Evolutionary conservation across 768 basidiomycete species (phyloP).

Genomic region (Boletus fagicola): DNA sequence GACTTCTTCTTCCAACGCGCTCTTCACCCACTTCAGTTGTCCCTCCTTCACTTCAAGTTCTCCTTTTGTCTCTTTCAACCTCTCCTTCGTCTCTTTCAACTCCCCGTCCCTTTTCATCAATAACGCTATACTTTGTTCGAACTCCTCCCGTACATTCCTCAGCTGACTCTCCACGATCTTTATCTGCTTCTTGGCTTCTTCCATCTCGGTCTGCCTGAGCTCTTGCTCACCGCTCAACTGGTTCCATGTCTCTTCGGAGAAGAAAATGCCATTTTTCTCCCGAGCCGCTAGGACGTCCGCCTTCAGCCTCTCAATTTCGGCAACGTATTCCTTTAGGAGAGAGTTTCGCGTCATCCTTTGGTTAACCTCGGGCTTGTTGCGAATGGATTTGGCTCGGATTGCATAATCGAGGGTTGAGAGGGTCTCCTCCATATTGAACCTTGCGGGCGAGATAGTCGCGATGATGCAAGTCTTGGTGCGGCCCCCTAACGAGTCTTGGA

Average conservation of each 20-base stretch:
- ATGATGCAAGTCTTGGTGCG: slow-evolving; percentile 97
- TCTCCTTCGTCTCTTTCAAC: slow-evolving; percentile 58
- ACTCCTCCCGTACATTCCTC: slow-evolving; percentile 79
- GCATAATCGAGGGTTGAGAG: slow-evolving; percentile 97
- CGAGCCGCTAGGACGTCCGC: slow-evolving; percentile 86
- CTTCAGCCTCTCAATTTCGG: slow-evolving; percentile 91
- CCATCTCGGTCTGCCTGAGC: slow-evolving; percentile 68
- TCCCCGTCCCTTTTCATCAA: slow-evolving; percentile 76
- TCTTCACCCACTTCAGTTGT: slow-evolving; percentile 58
- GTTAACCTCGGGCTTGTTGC: slow-evolving; percentile 93
- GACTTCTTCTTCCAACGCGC: slow-evolving; percentile 74
- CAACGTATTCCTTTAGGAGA: slow-evolving; percentile 89
- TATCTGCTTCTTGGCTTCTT: slow-evolving; percentile 80
- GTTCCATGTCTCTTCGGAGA: slow-evolving; percentile 88
- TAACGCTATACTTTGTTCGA: slow-evolving; percentile 82
- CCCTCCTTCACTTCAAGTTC: slow-evolving; percentile 52
- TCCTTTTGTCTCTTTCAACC: slow-evolving; percentile 50
- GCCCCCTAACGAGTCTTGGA: slow-evolving; percentile 99
- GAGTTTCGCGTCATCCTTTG: slow-evolving; percentile 91
- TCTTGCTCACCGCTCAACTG: slow-evolving; percentile 79
- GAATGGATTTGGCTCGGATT: slow-evolving; percentile 89
- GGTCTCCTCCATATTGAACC: slow-evolving; percentile 95
- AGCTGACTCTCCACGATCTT: slow-evolving; percentile 84
- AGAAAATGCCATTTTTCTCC: slow-evolving; percentile 95
- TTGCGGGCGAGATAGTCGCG: slow-evolving; percentile 92